Conservation (phyloP, 1,139 yeast species). For the Taiozyma sp. region DNA sequence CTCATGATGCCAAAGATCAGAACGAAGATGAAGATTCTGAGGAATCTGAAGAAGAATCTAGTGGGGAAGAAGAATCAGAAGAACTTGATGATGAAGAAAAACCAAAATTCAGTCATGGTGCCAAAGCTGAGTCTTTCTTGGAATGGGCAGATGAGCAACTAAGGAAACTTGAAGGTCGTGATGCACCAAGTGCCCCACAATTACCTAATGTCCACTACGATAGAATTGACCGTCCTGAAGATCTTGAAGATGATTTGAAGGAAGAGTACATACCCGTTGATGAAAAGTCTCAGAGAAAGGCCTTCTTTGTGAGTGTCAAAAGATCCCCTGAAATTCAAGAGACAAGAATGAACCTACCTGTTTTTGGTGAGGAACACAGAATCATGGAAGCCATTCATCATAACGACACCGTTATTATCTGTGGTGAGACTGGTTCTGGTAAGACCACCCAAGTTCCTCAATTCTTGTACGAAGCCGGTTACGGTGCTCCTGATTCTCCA, state of each 20-base stretch:
- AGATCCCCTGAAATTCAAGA: slow-evolving; percentile 64
- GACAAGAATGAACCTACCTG: slow-evolving; percentile 74
- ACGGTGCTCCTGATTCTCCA: slow-evolving; percentile 55
- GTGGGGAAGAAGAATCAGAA: slow-evolving; percentile 14
- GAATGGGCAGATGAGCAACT: slow-evolving; percentile 49
- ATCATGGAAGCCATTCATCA: slow-evolving; percentile 96
- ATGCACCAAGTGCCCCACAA: slow-evolving; percentile 41
- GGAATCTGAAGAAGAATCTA: slow-evolving; percentile 18
- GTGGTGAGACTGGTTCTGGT: slow-evolving; percentile 93
- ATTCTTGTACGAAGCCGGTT: slow-evolving; percentile 82
- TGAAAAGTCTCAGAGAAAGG: slow-evolving; percentile 50
- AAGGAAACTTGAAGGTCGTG: slow-evolving; percentile 56
- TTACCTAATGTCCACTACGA: slow-evolving; percentile 44
- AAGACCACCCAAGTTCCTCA: slow-evolving; percentile 79
- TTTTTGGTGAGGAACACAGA: slow-evolving; percentile 83
- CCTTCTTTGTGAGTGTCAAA: slow-evolving; percentile 63
- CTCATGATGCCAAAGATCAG: slow-evolving; percentile 13
- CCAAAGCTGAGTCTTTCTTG: slow-evolving; percentile 43
- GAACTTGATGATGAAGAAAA: slow-evolving; percentile 17
- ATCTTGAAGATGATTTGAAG: slow-evolving; percentile 57
- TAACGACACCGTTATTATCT: slow-evolving; percentile 83
- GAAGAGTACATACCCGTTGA: slow-evolving; percentile 55
- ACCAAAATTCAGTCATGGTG: slow-evolving; percentile 18
- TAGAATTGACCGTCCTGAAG: slow-evolving; percentile 54
- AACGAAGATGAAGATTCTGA: slow-evolving; percentile 22